These are phyloP conservation scores for Xylaria telfairii DNA, from an alignment of 495 filamentous ascomycete species.

Conservation along the genomic window DNA sequence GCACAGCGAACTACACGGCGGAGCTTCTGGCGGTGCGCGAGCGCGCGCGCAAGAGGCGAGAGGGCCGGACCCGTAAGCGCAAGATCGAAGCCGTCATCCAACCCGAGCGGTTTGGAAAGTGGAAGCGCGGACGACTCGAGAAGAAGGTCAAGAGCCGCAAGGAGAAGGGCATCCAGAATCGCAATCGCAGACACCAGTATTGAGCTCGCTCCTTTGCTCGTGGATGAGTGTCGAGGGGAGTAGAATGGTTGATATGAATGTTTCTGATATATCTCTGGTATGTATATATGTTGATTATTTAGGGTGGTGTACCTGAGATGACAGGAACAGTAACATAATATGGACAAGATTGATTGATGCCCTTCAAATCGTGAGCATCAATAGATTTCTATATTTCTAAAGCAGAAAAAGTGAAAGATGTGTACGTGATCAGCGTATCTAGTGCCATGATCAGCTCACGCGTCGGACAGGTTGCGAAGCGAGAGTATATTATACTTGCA, in stretches of 20 bases:
- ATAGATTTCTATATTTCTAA: neutral
- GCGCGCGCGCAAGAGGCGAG: slow-evolving; percentile 69
- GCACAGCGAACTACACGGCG: slow-evolving; percentile 76
- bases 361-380: neutral
- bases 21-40: slow-evolving; percentile 72
- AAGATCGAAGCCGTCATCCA: slow-evolving; percentile 82
- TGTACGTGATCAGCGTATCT: neutral
- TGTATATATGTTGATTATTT: slow-evolving; percentile 1
- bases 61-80: slow-evolving; percentile 77
- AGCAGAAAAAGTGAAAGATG: neutral
- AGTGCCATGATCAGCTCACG: neutral
- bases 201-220: neutral
- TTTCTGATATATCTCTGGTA: too few relatives aligned
- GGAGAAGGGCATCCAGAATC: slow-evolving; percentile 72
- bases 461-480: neutral
- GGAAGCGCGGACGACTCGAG: slow-evolving; percentile 86
- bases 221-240: neutral
- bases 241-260: neutral
- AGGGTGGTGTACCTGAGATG: neutral
- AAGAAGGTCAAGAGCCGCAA: slow-evolving; percentile 83
- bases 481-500: neutral
- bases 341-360: slow-evolving; percentile 18
- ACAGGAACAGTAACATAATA: neutral
- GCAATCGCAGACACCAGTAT: slow-evolving; percentile 69
- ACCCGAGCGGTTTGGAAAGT: slow-evolving; percentile 76